Evolutionary conservation across 768 basidiomycete species (phyloP), one percentile per base, ranked within the genome.

Genomic region (Mrakia gelida): DNA sequence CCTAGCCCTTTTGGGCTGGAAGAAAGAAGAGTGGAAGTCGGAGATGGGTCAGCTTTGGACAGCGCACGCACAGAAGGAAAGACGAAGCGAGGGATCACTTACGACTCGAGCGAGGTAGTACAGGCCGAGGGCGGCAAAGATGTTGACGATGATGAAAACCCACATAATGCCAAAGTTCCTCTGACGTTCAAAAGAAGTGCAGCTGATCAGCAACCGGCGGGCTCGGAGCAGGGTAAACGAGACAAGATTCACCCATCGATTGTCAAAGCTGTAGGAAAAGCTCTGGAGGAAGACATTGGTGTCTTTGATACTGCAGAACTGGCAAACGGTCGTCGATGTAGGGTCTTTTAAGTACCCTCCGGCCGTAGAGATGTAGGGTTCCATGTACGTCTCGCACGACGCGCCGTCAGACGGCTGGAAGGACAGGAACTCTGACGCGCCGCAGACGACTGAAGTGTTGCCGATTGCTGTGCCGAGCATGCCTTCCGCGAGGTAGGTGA

Each of bases 351-450:
- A 84, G 84, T 94, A 94, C 0, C 94, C 93, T 28, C 62, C 62
- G 0, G 91, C 91, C 71, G 81, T 83, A 1, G 80, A 80, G 23
- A 91, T 88, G 83, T 92, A 95, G 16, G 89, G 85, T 26, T 85
- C 83, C 0, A 91, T 90, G 91, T 92, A 96, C 0, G 86, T 80
- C 15, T 80, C 80, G 81, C 94, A 96, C 0, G 90, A 92, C 82
- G 93, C 89, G 6, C 90, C 90, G 3, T 86, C 79, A 0, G 93
- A 92, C 1, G 94, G 92, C 77, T 88, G 84, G 86, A 95, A 93
- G 6, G 87, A 80, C 13, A 88, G 43, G 45, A 30, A 52, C 30
- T 75, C 75, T 16, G 56, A 16, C 1, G 30, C 26, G 9, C 73
- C 52, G 74, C 83, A 84, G 75, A 80, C 77, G 73, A 84, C 82